Percentiles rank a stretch among this genome's conserved stretches.
Evolutionary conservation across 371 early-diverging fungal species (phyloP).

Genomic region (Rhizopus stolonifer): DNA sequence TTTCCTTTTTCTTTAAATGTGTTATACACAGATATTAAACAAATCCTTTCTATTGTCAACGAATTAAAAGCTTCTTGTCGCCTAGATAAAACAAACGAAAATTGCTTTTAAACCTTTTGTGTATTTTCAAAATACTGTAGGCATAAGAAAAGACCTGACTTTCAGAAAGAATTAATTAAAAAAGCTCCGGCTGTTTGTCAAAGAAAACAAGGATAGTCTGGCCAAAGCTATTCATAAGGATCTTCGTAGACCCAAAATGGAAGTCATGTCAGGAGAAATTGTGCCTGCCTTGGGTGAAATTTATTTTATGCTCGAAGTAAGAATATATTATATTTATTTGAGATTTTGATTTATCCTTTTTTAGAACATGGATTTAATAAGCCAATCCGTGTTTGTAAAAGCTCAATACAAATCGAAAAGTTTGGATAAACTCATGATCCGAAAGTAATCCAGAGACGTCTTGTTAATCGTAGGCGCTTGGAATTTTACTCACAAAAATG

Average conservation of each 20-base stretch:
- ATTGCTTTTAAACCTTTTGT: too few species aligned
- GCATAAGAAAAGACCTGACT: slow-evolving; percentile 42
- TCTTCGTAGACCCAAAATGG: slow-evolving; percentile 57
- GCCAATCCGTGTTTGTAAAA: slow-evolving; percentile 27
- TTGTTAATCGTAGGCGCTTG: slow-evolving; percentile 77
- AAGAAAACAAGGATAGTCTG: slow-evolving; percentile 62
- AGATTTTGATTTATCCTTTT: neutral
- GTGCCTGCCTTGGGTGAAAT: slow-evolving; percentile 66
- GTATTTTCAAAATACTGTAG: too few species aligned
- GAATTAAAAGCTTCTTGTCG: slow-evolving; percentile 48
- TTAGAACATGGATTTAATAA: slow-evolving; percentile 36
- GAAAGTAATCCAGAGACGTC: slow-evolving; percentile 74
- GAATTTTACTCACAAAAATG: slow-evolving; percentile 59
- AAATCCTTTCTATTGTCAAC: slow-evolving; percentile 40
- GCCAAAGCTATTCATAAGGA: slow-evolving; percentile 65
- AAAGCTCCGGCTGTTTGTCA: slow-evolving; percentile 52
- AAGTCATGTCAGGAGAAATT: slow-evolving; percentile 61
- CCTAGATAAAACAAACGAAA: slow-evolving; percentile 38
- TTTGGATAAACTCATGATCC: slow-evolving; percentile 44
- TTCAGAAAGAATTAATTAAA: slow-evolving; percentile 71
- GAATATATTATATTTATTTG: too few species aligned
- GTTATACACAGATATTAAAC: slow-evolving; percentile 23
- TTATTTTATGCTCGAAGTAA: slow-evolving; percentile 52
- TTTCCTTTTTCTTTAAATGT: neutral
- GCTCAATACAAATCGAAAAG: slow-evolving; percentile 39